These are phyloP conservation scores for Steccherinum ochraceum DNA, from an alignment of 768 basidiomycete species.

Conservation along the genomic window DNA sequence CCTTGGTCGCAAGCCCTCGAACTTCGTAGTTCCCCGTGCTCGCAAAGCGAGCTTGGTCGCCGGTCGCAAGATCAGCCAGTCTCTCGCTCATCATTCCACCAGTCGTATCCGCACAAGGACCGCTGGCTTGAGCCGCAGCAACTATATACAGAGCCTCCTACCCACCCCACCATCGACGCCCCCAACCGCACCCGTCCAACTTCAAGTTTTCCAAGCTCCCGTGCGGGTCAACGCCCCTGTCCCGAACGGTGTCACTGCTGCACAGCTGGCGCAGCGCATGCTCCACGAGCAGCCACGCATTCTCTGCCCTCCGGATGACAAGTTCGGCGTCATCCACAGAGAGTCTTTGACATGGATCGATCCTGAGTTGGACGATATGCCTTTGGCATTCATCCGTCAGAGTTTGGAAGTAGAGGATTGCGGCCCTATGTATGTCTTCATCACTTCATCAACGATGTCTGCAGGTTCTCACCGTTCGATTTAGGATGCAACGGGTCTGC, in stretches of 20 bases:
- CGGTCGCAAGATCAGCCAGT: constrained; percentile 1
- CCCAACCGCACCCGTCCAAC: background rate
- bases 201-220: background rate
- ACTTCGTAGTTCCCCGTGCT: constrained; percentile 9
- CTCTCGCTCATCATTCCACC: constrained; percentile 4
- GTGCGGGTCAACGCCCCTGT: background rate
- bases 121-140: constrained; percentile 5
- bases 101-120: constrained; percentile 6
- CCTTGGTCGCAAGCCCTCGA: constrained; percentile 19
- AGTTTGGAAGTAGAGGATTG: no score
- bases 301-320: constrained; percentile 53
- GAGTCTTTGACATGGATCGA: constrained; percentile 51
- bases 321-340: constrained; percentile 39
- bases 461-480: no score
- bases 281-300: constrained; percentile 58
- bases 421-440: constrained; percentile 34
- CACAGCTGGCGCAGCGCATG: constrained; percentile 15
- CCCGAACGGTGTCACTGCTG: background rate
- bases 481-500: constrained; percentile 24
- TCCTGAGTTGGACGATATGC: constrained; percentile 42
- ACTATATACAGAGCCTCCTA: constrained; percentile 8
- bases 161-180: constrained; percentile 1
- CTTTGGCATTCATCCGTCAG: constrained; percentile 59
- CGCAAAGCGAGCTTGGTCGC: constrained; percentile 1
- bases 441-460: no score